phyloP scores from a whole-genome alignment of 495 filamentous ascomycete species.

The Aspergillus bertholletiae region DNA sequence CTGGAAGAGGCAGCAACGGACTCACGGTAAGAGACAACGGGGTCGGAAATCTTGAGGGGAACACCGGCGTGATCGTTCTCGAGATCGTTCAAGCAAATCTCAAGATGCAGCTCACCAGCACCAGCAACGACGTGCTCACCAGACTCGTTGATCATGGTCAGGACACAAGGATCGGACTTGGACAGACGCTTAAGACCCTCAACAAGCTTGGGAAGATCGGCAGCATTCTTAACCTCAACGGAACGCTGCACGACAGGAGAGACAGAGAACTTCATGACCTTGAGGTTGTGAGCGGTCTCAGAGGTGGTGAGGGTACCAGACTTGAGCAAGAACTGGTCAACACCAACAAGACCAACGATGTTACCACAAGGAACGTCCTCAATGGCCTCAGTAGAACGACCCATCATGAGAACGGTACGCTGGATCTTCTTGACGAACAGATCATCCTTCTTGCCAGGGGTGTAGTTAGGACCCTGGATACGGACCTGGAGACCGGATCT shows the following conservation, averaged over 20 bases:
- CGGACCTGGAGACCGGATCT: conserved; percentile 97
- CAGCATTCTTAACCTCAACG: conserved; percentile 99
- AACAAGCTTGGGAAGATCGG: conserved; percentile 98
- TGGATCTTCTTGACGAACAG: conserved; percentile 99
- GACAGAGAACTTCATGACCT: conserved; percentile 99
- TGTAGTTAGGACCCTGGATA: conserved; percentile 99
- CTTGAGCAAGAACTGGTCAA: conserved; percentile 99
- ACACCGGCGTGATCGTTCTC: conserved; percentile 99
- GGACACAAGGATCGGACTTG: conserved; percentile 98
- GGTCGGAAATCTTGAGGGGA: conserved; percentile 92
- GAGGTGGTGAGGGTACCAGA: conserved; percentile 97
- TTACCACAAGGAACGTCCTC: conserved; percentile 99
- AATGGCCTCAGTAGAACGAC: conserved; percentile 97
- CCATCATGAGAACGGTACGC: conserved; percentile 99
- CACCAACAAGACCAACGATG: conserved; percentile 98
- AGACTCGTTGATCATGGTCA: conserved; percentile 81
- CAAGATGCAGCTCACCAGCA: conserved; percentile 97
- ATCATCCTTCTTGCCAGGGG: conserved; percentile 96
- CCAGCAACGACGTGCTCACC: conserved; percentile 99
- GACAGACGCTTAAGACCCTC: conserved; percentile 99
- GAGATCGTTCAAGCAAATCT: conserved; percentile 99
- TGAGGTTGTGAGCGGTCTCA: conserved; percentile 98
- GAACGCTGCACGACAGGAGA: conserved; percentile 98
- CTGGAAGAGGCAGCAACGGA: conserved; percentile 76
- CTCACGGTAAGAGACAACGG: conserved; percentile 97